Evolutionary conservation across 2,329 filamentous ascomycete genomes (phyloP), one percentile per base, ranked within the genome.

Genomic region (Alternaria sp.): DNA sequence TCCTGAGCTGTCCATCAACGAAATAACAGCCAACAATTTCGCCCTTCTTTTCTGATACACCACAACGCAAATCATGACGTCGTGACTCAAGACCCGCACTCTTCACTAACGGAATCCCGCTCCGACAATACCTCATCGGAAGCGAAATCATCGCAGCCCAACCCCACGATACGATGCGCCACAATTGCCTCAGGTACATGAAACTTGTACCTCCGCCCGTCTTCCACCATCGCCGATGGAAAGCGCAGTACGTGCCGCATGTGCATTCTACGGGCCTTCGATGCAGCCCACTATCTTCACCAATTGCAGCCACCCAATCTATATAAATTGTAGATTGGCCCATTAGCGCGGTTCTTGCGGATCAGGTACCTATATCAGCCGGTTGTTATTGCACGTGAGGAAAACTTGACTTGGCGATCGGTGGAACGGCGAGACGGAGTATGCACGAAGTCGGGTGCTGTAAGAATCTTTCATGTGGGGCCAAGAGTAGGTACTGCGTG

Each of bases 361-460:
- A 18, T 38, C 18, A 49, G 32, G 20, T 49, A 49, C 32, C 30
- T 49, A 49, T 49, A 49, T 49, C 46, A 49, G 30, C 46, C 32
- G 46, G 32, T 24, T 38, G 30, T 49, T 49, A 26, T 36, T 24
- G 34, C 46, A 49, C 46, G 46, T 49, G 46, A 49, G 46, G 20
- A 18, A 38, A 26, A 24, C 18, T 24, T 22, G 20, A 49, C 8
- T 49, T 38, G 46, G 46, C 46, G 46, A 49, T 49, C 32, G 46
- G 32, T 24, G 20, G 12, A 6, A 42, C 39, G 39, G 39, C 39
- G 39, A 42, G 20, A 42, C 24, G 39, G 24, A 42, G 20, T 42
- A 7, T 42, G 12, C 18, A 5, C 20, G 6, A 42, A 14, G 20
- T 20, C 39, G 20, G 18, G 20, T 42, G 34, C 46, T 16, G 32